Percentiles rank a stretch among this genome's conserved stretches.
phyloP scores from a whole-genome alignment of 768 basidiomycete species.

The Auricularia sp. region DNA sequence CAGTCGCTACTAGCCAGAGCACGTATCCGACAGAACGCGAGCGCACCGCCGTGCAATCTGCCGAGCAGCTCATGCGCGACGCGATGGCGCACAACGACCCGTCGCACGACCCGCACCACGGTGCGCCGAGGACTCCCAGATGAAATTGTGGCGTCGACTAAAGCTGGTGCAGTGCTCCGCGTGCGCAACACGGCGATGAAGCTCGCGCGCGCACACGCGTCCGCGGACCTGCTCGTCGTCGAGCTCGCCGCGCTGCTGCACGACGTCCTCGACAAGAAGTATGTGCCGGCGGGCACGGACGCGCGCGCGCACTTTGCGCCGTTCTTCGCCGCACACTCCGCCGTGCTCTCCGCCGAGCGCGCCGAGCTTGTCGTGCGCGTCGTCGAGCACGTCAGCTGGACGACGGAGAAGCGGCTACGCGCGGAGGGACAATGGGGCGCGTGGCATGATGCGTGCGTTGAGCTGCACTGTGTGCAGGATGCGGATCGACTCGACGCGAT shows the following conservation, averaged over 20 bases:
- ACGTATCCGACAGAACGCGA: constrained; percentile 8
- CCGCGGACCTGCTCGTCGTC: constrained; percentile 55
- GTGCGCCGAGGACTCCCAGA: constrained; percentile 27
- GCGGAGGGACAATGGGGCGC: constrained; percentile 42
- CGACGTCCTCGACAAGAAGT: constrained; percentile 82
- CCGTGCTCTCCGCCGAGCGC: constrained; percentile 51
- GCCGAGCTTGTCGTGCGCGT: constrained; percentile 47
- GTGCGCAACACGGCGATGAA: constrained; percentile 68
- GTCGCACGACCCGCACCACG: constrained; percentile 72
- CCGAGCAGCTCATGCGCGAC: constrained; percentile 59
- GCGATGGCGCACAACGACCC: constrained; percentile 72
- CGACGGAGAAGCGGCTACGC: constrained; percentile 62
- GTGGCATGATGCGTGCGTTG: constrained; percentile 63
- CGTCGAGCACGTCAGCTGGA: constrained; percentile 77
- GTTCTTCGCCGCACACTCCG: constrained; percentile 42
- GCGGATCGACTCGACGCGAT: constrained; percentile 73
- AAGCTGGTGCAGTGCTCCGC: constrained; percentile 49
- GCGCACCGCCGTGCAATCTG: constrained; percentile 35
- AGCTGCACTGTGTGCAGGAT: constrained; percentile 77
- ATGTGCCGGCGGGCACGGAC: constrained; percentile 48
- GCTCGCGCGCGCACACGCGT: constrained; percentile 40
- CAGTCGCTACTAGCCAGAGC: not conserved
- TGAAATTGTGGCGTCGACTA: not conserved
- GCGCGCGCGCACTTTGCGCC: constrained; percentile 59
- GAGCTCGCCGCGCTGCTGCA: constrained; percentile 85